Percentiles rank a stretch among this genome's conserved stretches.
Conservation (phyloP, 1,284 basidiomycete species). For the Kalmanozyma brasiliensis region DNA sequence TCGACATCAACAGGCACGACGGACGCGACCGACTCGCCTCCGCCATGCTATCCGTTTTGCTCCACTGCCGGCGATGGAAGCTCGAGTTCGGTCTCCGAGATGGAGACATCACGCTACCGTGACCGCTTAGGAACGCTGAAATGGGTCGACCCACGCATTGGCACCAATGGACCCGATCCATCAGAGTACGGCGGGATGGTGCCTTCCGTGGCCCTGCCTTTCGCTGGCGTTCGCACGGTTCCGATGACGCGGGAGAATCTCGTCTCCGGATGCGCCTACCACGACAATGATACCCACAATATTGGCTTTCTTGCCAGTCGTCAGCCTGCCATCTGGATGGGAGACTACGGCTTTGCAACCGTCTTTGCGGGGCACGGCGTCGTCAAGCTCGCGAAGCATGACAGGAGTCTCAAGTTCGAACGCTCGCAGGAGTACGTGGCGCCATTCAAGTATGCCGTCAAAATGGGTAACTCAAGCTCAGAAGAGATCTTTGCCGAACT, state of each 20-base stretch:
- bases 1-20: not conserved
- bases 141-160: constrained; percentile 52
- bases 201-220: constrained; percentile 36
- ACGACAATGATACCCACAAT: constrained; percentile 45
- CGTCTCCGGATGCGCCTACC: constrained; percentile 42
- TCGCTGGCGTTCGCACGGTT: constrained; percentile 36
- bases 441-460: constrained; percentile 77
- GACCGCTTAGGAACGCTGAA: constrained; percentile 18
- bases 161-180: constrained; percentile 51
- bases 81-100: not conserved
- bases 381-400: constrained; percentile 73
- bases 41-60: constrained; percentile 41
- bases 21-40: not conserved
- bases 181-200: constrained; percentile 53
- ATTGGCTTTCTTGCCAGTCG: constrained; percentile 39
- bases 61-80: not conserved
- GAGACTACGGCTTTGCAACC: constrained; percentile 65
- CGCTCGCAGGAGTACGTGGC: constrained; percentile 75
- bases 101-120: constrained; percentile 21
- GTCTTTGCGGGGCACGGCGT: constrained; percentile 67
- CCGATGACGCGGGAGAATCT: constrained; percentile 47
- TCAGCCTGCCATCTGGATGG: constrained; percentile 87
- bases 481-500: constrained; percentile 71
- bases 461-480: constrained; percentile 72
- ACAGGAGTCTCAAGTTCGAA: constrained; percentile 74